A percentile compares a stretch with the other conserved stretches of the same genome.
phyloP scores from a whole-genome alignment of 257 asterid species.

The Solanum habrochaites region DNA sequence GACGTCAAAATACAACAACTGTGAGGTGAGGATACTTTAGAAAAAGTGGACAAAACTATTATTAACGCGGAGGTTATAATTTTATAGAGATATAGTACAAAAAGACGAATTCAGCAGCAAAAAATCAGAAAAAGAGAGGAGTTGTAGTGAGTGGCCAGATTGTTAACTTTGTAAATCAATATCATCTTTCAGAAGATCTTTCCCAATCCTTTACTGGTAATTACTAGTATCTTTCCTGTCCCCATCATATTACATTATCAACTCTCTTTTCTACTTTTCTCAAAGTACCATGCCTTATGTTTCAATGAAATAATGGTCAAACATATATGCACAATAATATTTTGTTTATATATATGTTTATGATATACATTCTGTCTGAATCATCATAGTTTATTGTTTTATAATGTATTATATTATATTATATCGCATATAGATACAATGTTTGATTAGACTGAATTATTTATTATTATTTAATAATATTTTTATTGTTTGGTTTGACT shows the following conservation, averaged over 20 bases:
- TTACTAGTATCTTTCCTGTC: slow-evolving; percentile 1
- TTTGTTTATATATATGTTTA: background rate
- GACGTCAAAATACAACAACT: no score
- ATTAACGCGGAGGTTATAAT: no score
- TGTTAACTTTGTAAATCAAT: background rate
- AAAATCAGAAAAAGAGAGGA: background rate
- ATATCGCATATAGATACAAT: no score
- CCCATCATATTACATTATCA: slow-evolving; percentile 6
- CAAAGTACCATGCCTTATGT: background rate
- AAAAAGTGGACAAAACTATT: no score
- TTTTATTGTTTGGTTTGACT: no score
- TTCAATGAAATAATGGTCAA: background rate
- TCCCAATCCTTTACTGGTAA: background rate
- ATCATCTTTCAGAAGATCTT: background rate
- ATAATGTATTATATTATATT: no score
- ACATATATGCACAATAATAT: background rate
- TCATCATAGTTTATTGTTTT: no score
- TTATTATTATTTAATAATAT: no score
- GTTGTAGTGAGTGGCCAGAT: background rate
- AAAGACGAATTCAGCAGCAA: background rate
- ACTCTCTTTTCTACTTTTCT: background rate
- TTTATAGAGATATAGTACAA: background rate
- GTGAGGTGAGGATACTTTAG: no score
- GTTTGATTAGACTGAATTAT: no score
- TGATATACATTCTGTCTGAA: no score